Evolutionary conservation across 345 rosid species (phyloP).

Genomic region (Geranium rotundifolium): DNA sequence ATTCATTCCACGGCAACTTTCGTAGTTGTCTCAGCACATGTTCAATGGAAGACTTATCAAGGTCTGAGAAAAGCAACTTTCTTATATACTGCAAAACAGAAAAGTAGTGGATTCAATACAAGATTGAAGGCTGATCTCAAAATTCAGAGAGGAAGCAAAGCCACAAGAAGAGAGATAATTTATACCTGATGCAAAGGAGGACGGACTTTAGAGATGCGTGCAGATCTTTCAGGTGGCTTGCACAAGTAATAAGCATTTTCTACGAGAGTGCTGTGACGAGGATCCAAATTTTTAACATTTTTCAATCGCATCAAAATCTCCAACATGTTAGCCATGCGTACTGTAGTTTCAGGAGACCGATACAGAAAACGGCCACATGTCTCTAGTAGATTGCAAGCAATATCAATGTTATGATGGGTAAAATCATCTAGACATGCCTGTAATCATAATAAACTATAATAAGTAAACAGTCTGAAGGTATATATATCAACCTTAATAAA

Average conservation of each 20-base stretch:
- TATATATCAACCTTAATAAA: not conserved
- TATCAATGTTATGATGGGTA: conserved; percentile 97
- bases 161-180: not conserved
- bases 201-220: conserved; percentile 75
- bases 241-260: conserved; percentile 98
- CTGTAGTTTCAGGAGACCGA: conserved; percentile 89
- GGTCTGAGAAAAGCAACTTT: conserved; percentile 85
- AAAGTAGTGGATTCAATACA: too few species aligned
- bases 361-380: conserved; percentile 97
- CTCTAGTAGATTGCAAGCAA: conserved; percentile 96
- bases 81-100: conserved; percentile 66
- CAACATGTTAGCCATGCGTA: conserved; percentile 93
- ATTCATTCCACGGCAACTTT: conserved; percentile 91
- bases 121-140: not conserved
- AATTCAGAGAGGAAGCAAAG: not conserved
- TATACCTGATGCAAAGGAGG: conserved; percentile 90
- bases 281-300: conserved; percentile 97
- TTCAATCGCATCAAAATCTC: conserved; percentile 99
- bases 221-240: conserved; percentile 99
- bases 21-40: conserved; percentile 95
- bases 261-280: conserved; percentile 92
- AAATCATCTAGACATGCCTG: conserved; percentile 99
- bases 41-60: conserved; percentile 82
- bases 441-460: not conserved
- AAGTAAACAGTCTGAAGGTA: conserved; percentile 8